A percentile compares a stretch with the other conserved stretches of the same genome.
These are phyloP conservation scores for Biscogniauxia sp. DNA, from an alignment of 2,329 filamentous ascomycete species.

Conservation along the genomic window DNA sequence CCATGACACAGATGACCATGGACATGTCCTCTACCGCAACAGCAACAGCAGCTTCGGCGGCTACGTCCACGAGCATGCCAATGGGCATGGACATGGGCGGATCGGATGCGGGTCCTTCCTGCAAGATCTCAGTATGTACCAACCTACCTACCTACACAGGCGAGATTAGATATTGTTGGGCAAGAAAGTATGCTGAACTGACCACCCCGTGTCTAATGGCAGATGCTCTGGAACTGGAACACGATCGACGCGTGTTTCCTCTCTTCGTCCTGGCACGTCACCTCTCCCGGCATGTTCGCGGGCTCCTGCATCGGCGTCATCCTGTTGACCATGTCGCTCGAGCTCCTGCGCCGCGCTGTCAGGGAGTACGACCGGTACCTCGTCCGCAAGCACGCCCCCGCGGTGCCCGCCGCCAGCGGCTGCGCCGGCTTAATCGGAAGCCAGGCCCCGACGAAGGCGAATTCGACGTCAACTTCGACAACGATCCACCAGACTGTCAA, in stretches of 20 bases:
- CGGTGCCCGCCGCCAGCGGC: conserved; percentile 8
- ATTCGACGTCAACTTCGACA: conserved; percentile 13
- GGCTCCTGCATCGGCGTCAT: conserved; percentile 77
- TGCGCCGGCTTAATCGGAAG: background rate
- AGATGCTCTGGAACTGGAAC: conserved; percentile 84
- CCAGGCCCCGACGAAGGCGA: conserved; percentile 4
- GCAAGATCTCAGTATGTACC: background rate
- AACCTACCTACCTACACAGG: background rate
- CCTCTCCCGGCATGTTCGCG: conserved; percentile 68
- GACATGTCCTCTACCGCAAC: background rate
- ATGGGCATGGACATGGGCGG: background rate
- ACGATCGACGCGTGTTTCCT: conserved; percentile 74
- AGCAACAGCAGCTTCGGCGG: background rate
- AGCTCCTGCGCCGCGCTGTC: conserved; percentile 66
- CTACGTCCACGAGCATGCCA: background rate
- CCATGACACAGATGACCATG: background rate
- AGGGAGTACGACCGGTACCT: conserved; percentile 73
- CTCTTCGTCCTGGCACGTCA: conserved; percentile 66
- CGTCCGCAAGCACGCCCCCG: conserved; percentile 48
- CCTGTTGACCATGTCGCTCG: conserved; percentile 69
- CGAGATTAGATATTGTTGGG: background rate
- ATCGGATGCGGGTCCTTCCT: background rate
- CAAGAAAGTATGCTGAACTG: conserved; percentile 6
- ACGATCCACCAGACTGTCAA: conserved; percentile 19
- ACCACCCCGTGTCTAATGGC: background rate